Evolutionary conservation across 139 green algal species (phyloP).

Genomic region (Closterium sp.): DNA sequence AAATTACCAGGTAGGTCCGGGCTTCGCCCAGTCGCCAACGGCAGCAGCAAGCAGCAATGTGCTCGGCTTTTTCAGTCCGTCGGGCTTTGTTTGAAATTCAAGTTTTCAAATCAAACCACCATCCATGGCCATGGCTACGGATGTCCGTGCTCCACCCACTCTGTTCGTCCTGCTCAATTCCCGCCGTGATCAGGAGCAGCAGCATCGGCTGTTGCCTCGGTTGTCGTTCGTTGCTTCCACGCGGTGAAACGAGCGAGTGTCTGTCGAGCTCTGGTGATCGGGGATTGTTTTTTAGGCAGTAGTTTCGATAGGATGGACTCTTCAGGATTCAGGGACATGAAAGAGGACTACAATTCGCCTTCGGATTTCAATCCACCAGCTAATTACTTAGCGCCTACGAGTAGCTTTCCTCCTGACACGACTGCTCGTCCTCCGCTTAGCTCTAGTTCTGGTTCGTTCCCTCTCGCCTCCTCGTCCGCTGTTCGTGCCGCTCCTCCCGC

Average conservation of each 20-base stretch:
- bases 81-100: not conserved
- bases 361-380: not conserved
- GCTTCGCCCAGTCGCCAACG: not conserved
- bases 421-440: not conserved
- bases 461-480: not conserved
- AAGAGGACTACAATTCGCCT: not conserved
- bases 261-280: too few relatives aligned
- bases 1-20: not conserved
- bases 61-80: not conserved
- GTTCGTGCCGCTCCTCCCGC: not conserved
- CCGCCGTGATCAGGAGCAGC: not conserved
- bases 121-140: not conserved
- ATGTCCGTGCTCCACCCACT: not conserved
- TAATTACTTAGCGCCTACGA: not conserved
- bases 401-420: not conserved
- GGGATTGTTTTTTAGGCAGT: not conserved
- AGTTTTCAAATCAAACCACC: not conserved
- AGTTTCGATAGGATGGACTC: not conserved
- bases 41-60: not conserved
- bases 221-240: too few relatives aligned
- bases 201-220: too few relatives aligned
- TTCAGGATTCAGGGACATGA: not conserved
- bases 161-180: not conserved
- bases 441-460: not conserved
- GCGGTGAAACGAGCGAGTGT: not conserved